Evolutionary conservation across 2,329 filamentous ascomycete species (phyloP).

Genomic region (Monosporascus sp.): DNA sequence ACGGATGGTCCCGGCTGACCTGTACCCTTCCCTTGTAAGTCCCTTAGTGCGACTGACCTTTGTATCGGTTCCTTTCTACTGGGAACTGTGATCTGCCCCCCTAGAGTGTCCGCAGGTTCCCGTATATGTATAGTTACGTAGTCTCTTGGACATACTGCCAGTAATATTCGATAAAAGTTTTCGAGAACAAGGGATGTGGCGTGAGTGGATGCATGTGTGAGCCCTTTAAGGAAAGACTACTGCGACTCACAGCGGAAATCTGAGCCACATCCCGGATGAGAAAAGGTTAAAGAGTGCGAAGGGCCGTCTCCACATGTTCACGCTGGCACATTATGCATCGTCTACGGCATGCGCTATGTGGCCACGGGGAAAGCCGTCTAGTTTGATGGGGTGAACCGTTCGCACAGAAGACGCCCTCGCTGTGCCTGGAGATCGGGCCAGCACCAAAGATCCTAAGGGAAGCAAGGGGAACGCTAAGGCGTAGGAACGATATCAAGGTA

Average conservation of each 20-base stretch:
- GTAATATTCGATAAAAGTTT: not conserved
- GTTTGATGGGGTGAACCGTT: not conserved
- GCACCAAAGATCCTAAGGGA: not conserved
- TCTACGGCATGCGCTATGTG: not conserved
- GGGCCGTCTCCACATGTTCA: not conserved
- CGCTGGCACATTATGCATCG: not conserved
- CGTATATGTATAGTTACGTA: not conserved
- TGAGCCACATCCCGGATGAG: not conserved
- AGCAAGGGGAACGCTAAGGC: not conserved
- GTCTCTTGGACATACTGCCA: not conserved
- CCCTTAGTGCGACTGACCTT: constrained; percentile 14
- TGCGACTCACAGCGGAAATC: not conserved
- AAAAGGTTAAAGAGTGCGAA: not conserved
- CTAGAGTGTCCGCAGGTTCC: not conserved
- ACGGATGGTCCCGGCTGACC: constrained; percentile 12
- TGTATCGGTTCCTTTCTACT: constrained; percentile 12
- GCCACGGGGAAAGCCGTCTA: not conserved
- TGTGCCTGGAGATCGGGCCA: not conserved
- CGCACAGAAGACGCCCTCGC: not conserved
- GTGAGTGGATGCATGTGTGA: not conserved
- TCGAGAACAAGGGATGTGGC: not conserved
- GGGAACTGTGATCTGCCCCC: constrained; percentile 13
- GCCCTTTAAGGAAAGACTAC: not conserved
- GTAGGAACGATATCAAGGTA: not conserved
- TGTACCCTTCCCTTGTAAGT: constrained; percentile 15